Conservation (phyloP, 768 basidiomycete species). For the Lentinula aciculospora region DNA sequence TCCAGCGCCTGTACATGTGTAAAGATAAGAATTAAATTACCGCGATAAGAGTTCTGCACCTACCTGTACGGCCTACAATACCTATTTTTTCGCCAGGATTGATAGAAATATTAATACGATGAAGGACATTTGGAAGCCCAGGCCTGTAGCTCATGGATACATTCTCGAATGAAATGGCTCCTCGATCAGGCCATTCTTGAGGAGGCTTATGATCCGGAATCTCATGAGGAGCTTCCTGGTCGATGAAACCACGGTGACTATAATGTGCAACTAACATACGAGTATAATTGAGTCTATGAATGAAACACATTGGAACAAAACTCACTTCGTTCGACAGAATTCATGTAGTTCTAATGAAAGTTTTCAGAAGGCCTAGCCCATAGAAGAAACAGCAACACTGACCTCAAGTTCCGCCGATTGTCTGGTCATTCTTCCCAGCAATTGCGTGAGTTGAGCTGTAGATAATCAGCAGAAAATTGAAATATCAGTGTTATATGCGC, state of each 20-base stretch:
- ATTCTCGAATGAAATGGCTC: conserved; percentile 57
- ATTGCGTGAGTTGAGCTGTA: conserved; percentile 44
- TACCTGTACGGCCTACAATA: conserved; percentile 51
- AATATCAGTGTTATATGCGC: conserved; percentile 7
- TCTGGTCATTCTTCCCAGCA: conserved; percentile 48
- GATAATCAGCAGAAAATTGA: not conserved
- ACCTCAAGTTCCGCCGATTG: conserved; percentile 66
- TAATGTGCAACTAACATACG: conserved; percentile 44
- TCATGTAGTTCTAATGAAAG: conserved; percentile 54
- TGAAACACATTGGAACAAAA: not conserved
- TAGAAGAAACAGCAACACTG: conserved; percentile 8
- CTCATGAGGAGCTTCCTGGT: conserved; percentile 63
- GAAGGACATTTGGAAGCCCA: conserved; percentile 68
- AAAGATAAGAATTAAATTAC: not conserved
- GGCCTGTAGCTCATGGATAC: conserved; percentile 60
- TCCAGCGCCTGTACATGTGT: conserved; percentile 38
- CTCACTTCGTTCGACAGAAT: conserved; percentile 55
- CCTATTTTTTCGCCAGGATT: conserved; percentile 71
- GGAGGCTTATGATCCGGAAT: conserved; percentile 50
- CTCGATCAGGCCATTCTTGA: conserved; percentile 56
- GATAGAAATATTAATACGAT: conserved; percentile 56
- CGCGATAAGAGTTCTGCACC: not conserved
- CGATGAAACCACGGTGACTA: conserved; percentile 41
- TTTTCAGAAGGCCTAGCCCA: not conserved
- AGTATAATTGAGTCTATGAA: not conserved